phyloP scores from a whole-genome alignment of 306 rosid species.

The Pterocarpus macrocarpus region DNA sequence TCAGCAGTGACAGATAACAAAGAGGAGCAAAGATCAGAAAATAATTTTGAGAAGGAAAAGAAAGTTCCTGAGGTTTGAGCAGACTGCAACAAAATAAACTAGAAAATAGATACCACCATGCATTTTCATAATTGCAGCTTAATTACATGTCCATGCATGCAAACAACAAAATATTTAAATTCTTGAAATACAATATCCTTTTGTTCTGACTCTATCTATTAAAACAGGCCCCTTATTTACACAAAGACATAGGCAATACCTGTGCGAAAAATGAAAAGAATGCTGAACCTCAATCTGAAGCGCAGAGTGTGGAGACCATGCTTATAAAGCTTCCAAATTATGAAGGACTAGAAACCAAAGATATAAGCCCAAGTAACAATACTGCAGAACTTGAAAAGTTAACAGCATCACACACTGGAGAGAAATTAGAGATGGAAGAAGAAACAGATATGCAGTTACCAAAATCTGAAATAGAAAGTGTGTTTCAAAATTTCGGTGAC shows the following conservation, averaged over 20 bases:
- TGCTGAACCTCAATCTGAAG: conserved; percentile 11
- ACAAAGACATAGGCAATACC: conserved; percentile 14
- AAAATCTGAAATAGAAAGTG: conserved; percentile 3
- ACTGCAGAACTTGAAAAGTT: conserved; percentile 12
- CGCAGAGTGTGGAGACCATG: neutral
- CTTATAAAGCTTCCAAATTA: neutral
- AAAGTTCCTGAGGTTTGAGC: neutral
- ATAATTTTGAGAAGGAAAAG: too few relatives aligned
- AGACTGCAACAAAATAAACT: neutral
- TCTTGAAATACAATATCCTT: neutral
- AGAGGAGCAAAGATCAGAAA: too few relatives aligned
- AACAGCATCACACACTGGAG: neutral
- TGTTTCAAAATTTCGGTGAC: neutral
- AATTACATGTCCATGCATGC: neutral
- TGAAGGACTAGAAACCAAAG: conserved; percentile 6
- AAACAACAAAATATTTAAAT: neutral
- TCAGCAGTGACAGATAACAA: too few relatives aligned
- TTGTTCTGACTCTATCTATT: conserved; percentile 19
- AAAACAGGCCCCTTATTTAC: conserved; percentile 45
- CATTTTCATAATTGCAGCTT: conserved; percentile 1
- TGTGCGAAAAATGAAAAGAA: neutral
- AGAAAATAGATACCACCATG: neutral
- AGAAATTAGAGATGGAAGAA: conserved; percentile 22
- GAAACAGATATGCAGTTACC: conserved; percentile 7
- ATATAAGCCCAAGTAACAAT: conserved; percentile 8